Base-by-base conservation (phyloP, 106 monocot genomes). In the Dioscorea alata region DNA sequence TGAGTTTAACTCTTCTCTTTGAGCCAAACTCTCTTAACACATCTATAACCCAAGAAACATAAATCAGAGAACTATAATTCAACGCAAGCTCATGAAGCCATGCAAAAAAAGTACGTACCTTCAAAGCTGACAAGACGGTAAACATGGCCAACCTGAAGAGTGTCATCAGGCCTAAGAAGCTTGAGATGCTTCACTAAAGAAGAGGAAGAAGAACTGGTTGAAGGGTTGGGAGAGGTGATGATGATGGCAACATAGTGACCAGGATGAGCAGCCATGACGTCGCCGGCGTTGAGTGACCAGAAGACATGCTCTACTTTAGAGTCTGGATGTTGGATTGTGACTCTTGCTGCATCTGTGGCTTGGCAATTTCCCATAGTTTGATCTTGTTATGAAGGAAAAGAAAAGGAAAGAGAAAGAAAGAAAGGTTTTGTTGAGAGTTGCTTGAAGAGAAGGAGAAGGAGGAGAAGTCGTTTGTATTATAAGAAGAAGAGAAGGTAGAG, bases 211-310 rank as follows among this genome's bases (percentile, higher is more conserved):
- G 6, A 23, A 19, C 2, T 17, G 33, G 12, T 34, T 48, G 33
- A 10, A 35, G 65, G 17, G 50, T 50, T 50, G 49, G 14, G 12
- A 6, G 71, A 2, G 53, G 65, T 76, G 16, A 82, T 76, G 33
- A 80, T 57, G 20, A 72, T 60, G 15, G 84, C 88, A 21, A 89
- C 85, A 56, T 82, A 89, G 71, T 85, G 76, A 18, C 89, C 89
- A 17, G 89, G 85, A 57, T 89, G 76, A 15, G 78, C 59, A 12
- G 74, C 77, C 89, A 88, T 88, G 69, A 88, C 81, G 12, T 77
- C 66, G 58, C 73, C 57, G 20, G 88, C 88, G 49, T 23, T 66
- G 20, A 88, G 33, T 2, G 88, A 67, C 75, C 84, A 69, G 66
- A 81, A 81, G 23, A 75, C 72, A 54, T 72, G 60, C 61, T 84